Evolutionary conservation across 257 asterid species (phyloP).

Genomic region (Fraxinus americana): DNA sequence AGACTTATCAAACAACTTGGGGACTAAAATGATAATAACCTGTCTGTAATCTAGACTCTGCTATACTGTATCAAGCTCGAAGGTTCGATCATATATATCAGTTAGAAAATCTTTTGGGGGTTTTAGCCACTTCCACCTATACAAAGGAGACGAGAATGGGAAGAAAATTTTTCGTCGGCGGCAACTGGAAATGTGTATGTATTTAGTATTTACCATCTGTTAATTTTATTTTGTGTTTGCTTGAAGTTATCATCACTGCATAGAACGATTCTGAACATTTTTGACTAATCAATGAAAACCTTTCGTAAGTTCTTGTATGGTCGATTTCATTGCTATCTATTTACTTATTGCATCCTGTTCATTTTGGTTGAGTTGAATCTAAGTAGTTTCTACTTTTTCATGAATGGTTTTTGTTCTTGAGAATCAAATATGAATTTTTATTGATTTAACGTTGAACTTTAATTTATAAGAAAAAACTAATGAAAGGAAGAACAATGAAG

Average conservation of each 20-base stretch:
- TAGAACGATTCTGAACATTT: not conserved
- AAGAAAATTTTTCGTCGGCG: constrained; percentile 47
- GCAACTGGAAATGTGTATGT: constrained; percentile 53
- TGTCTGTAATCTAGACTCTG: not conserved
- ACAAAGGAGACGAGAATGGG: constrained; percentile 29
- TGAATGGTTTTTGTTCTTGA: not conserved
- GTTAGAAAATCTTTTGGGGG: not conserved
- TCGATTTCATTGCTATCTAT: not conserved
- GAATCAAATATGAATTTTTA: not conserved
- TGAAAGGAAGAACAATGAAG: too few relatives aligned
- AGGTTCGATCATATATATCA: not conserved
- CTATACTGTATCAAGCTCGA: not conserved
- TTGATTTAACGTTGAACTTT: too few relatives aligned
- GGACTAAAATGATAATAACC: not conserved
- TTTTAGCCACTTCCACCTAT: not conserved
- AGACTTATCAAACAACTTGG: too few relatives aligned
- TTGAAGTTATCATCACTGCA: not conserved
- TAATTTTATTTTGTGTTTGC: not conserved
- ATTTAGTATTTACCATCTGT: too few relatives aligned
- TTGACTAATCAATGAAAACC: not conserved
- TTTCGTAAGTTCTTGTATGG: not conserved
- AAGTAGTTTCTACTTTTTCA: not conserved
- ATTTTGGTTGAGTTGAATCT: not conserved
- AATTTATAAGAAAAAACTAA: too few relatives aligned
- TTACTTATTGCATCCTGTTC: not conserved